Conservation (phyloP, 805 yeast genomes). For the Scheffersomyces lignosus region DNA sequence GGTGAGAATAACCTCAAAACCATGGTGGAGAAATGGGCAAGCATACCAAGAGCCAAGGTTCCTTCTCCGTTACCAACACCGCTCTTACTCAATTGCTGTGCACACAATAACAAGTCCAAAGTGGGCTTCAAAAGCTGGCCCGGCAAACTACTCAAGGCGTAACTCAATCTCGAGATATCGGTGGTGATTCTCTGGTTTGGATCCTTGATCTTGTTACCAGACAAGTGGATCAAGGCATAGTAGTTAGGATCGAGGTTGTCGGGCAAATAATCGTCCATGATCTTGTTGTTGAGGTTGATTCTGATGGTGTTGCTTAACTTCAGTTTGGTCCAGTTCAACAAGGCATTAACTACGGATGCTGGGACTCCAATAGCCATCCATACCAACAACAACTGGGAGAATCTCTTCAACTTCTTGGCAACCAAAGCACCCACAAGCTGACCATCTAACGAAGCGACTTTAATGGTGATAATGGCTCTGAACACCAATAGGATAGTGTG, state of each 20-base stretch:
- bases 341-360: constrained; percentile 74
- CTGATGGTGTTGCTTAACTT: constrained; percentile 61
- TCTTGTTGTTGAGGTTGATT: constrained; percentile 58
- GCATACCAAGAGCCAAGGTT: constrained; percentile 70
- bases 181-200: constrained; percentile 85
- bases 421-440: constrained; percentile 78
- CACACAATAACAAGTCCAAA: constrained; percentile 75
- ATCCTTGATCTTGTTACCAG: constrained; percentile 53
- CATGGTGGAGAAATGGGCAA: constrained; percentile 79
- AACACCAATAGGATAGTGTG: constrained; percentile 62
- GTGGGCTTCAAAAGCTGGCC: constrained; percentile 83
- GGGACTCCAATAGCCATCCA: constrained; percentile 91
- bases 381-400: constrained; percentile 58
- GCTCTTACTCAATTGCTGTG: constrained; percentile 65
- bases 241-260: constrained; percentile 66
- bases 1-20: constrained; percentile 79
- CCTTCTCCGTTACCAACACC: constrained; percentile 78
- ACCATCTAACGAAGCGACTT: constrained; percentile 87
- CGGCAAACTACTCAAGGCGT: constrained; percentile 70
- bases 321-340: constrained; percentile 60
- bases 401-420: constrained; percentile 62
- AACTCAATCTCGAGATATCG: constrained; percentile 73
- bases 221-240: constrained; percentile 67
- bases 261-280: constrained; percentile 73
- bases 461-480: constrained; percentile 73